Conservation (phyloP, 2,329 filamentous ascomycete species). For the Aschersonia sp. region DNA sequence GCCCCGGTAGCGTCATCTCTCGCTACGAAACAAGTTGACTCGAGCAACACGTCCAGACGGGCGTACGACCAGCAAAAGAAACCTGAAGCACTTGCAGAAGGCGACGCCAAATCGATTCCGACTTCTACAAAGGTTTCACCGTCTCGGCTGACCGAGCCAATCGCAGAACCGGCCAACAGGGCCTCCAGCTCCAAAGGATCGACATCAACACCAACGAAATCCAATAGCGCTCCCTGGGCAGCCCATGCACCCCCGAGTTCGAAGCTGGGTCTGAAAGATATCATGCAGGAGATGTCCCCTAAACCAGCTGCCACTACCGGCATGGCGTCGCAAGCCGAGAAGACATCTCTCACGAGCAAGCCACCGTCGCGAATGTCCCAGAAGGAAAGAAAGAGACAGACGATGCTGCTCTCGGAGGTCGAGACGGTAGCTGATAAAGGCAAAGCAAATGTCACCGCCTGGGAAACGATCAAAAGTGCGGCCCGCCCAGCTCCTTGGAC, state of each 20-base stretch:
- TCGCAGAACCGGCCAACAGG: not conserved
- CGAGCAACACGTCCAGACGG: too few relatives aligned
- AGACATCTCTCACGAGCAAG: conserved; percentile 21
- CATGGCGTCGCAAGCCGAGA: conserved; percentile 34
- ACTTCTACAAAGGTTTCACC: not conserved
- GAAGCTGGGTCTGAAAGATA: conserved; percentile 62
- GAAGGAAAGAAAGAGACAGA: conserved; percentile 77
- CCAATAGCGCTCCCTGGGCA: conserved; percentile 32
- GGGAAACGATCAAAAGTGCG: conserved; percentile 26
- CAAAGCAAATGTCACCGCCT: conserved; percentile 20
- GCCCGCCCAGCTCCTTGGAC: conserved; percentile 51
- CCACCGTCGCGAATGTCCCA: conserved; percentile 60
- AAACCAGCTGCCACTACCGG: conserved; percentile 39
- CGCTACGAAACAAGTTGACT: too few relatives aligned
- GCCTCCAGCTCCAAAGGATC: not conserved
- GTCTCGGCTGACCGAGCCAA: not conserved
- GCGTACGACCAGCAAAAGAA: too few relatives aligned
- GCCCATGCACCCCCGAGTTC: conserved; percentile 34
- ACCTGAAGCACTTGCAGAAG: too few relatives aligned
- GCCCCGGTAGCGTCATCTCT: too few relatives aligned
- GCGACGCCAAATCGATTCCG: too few relatives aligned
- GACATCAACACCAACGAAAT: conserved; percentile 2
- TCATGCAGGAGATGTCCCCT: conserved; percentile 49
- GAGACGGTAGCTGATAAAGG: conserved; percentile 24
- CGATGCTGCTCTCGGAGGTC: conserved; percentile 46